phyloP scores from a whole-genome alignment of 495 filamentous ascomycete genomes.

The Peziza echinospora region DNA sequence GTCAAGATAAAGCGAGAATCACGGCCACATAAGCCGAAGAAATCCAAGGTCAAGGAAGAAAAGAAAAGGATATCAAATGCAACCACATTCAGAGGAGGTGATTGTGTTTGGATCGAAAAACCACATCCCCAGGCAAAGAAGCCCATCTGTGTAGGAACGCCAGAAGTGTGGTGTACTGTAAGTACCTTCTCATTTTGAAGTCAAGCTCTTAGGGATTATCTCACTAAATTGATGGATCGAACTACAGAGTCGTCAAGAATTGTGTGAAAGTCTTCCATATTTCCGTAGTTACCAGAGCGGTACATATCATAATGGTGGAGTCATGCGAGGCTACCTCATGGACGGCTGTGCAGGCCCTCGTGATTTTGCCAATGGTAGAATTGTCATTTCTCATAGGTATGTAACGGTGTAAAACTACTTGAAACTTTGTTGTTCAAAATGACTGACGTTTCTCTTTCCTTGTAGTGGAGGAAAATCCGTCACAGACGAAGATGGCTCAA shows the following conservation, averaged over 20 bases:
- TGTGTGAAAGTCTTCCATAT: conserved; percentile 48
- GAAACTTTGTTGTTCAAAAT: not conserved
- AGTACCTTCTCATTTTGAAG: not conserved
- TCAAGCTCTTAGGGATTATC: not conserved
- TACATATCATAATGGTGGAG: conserved; percentile 26
- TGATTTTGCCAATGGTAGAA: conserved; percentile 38
- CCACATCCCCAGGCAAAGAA: conserved; percentile 10
- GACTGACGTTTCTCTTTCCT: conserved; percentile 7
- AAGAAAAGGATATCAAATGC: not conserved
- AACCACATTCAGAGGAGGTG: not conserved
- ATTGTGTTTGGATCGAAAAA: not conserved
- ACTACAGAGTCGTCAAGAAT: conserved; percentile 30
- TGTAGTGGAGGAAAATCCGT: conserved; percentile 32
- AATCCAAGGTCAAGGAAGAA: not conserved
- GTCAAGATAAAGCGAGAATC: too few relatives aligned
- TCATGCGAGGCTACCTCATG: conserved; percentile 37
- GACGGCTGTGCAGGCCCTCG: conserved; percentile 34
- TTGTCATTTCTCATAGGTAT: conserved; percentile 47
- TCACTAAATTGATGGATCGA: too few relatives aligned
- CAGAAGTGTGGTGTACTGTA: conserved; percentile 17
- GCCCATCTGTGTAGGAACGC: conserved; percentile 10
- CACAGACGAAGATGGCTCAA: conserved; percentile 23
- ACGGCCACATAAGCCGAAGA: not conserved
- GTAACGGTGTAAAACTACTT: too few relatives aligned
- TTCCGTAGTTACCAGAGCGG: conserved; percentile 42